Evolutionary conservation across 148 eudicot genomes (phyloP).

Genomic region (Pouteria glomerata): DNA sequence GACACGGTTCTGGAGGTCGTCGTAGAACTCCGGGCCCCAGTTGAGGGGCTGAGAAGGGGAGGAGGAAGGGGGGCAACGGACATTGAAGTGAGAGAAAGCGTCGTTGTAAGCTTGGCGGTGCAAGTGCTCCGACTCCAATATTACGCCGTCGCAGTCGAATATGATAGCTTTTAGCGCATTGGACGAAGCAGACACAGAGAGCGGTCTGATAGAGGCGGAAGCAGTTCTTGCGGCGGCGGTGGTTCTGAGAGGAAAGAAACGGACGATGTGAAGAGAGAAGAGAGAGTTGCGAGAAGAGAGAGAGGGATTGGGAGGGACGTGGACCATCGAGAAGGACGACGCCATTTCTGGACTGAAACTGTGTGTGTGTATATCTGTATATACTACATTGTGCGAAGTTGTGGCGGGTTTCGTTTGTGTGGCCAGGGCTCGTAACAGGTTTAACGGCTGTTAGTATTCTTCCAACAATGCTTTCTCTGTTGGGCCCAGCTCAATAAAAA

Average conservation of each 20-base stretch:
- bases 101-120: conserved; percentile 95
- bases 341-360: conserved; percentile 27
- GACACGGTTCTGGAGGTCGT: conserved; percentile 76
- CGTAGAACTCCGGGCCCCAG: conserved; percentile 77
- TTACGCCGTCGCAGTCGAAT: conserved; percentile 95
- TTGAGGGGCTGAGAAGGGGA: conserved; percentile 40
- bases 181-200: conserved; percentile 31
- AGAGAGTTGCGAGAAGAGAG: conserved; percentile 16
- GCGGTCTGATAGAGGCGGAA: conserved; percentile 4
- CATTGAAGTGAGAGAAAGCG: conserved; percentile 75
- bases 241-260: conserved; percentile 17
- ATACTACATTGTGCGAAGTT: no score
- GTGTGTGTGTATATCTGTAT: neutral
- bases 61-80: conserved; percentile 49
- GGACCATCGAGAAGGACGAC: conserved; percentile 17
- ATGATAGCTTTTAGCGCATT: conserved; percentile 58
- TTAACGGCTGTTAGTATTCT: neutral
- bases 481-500: no score
- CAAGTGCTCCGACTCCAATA: conserved; percentile 83
- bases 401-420: conserved; percentile 4
- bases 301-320: conserved; percentile 25
- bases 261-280: conserved; percentile 24
- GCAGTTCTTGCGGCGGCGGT: conserved; percentile 12
- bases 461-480: no score
- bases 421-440: neutral